Conservation (phyloP, 2,329 filamentous ascomycete species). For the Truncatella angustata region DNA sequence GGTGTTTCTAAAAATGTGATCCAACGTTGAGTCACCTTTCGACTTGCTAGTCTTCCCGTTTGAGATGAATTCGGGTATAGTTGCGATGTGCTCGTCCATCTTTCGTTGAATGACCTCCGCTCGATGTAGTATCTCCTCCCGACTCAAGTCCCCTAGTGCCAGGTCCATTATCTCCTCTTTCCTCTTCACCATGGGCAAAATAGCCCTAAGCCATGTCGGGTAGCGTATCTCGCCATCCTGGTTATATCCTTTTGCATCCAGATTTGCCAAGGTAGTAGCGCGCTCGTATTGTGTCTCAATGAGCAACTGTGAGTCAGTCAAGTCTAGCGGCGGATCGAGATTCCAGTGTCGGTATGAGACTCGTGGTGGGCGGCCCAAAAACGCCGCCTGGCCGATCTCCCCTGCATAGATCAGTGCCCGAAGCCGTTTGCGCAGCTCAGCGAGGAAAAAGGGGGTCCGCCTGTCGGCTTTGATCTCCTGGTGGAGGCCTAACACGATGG, state of each 20-base stretch:
- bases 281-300: constrained; percentile 23
- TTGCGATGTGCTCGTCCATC: constrained; percentile 21
- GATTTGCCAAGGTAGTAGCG: constrained; percentile 18
- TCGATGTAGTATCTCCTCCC: constrained; percentile 27
- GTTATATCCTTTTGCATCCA: constrained; percentile 27
- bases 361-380: constrained; percentile 31
- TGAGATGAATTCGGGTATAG: constrained; percentile 21
- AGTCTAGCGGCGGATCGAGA: constrained; percentile 25
- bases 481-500: constrained; percentile 32
- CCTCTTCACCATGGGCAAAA: constrained; percentile 20
- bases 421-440: constrained; percentile 26
- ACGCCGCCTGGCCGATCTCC: constrained; percentile 29
- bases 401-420: constrained; percentile 23
- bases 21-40: neutral
- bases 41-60: neutral
- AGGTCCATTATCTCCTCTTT: constrained; percentile 34
- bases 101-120: constrained; percentile 21
- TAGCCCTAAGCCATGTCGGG: constrained; percentile 23
- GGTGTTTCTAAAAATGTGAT: neutral
- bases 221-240: constrained; percentile 19
- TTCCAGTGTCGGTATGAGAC: constrained; percentile 31
- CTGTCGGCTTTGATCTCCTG: constrained; percentile 24
- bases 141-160: constrained; percentile 27
- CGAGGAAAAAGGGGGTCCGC: constrained; percentile 29
- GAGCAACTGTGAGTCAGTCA: constrained; percentile 24